Base-by-base conservation (phyloP, 225 moss, liverwort and hornwort species). In the Pleurozium schreberi region DNA sequence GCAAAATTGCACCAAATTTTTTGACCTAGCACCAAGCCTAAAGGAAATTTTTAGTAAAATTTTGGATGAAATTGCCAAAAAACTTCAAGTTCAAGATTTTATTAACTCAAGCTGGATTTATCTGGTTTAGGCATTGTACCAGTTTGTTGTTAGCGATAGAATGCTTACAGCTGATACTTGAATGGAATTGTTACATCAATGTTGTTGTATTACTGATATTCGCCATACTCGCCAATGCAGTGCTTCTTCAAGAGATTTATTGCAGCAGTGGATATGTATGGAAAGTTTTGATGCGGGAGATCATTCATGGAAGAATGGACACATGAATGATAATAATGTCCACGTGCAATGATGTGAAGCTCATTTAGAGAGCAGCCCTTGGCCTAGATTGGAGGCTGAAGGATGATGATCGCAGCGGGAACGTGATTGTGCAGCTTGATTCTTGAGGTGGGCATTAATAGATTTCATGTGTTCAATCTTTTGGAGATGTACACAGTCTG, bases 261-360 rank as follows among this genome's bases (percentile, higher is more conserved):
- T 83, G 33, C 75, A 83, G 55, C 65, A 31, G 71, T 20, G n/a
- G 50, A 40, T 18, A 59, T 15, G 69, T 18, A 69, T 28, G 68
- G 80, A 80, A 68, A 28, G 52, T 50, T 10, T 49, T 53, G 55
- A 68, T 57, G 42, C 25, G 50, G 64, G 42, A 53, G 53, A 47
- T 23, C 55, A 38, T 78, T 77, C 77, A 9, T 5, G 25, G 86
- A 78, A 86, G 91, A 83, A 30, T 75, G 85, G 85, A 88, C 88
- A 75, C n/a, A 53, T 85, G 85, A 90, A 90, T 90, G 88, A 88
- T 90, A 88, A 82, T 88, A 88, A 92, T 85, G 90, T 88, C 92
- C 88, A 88, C 67, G 66, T 66, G 57, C 85, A 78, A 85, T 75
- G 55, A 61, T n/a, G 42, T 18, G 58, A 80, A 86, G 65, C 60